These are phyloP conservation scores for Dictyostelium intermedium DNA, from an alignment of 78 protist genomes.

Conservation along the genomic window DNA sequence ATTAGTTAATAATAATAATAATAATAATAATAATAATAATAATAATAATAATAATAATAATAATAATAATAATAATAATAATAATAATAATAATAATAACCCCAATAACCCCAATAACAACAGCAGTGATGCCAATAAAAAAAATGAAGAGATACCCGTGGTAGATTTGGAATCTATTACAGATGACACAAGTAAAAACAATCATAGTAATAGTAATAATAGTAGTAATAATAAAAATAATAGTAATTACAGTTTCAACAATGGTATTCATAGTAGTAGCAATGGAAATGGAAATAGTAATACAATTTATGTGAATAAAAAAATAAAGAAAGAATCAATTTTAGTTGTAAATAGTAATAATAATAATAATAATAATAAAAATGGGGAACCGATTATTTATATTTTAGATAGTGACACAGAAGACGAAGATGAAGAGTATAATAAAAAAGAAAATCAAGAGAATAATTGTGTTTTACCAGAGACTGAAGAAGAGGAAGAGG, in stretches of 20 bases:
- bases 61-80: background rate
- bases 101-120: background rate
- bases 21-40: background rate
- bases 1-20: too few relatives aligned
- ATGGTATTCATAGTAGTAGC: background rate
- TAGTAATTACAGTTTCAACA: background rate
- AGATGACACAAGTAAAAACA: background rate
- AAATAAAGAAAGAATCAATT: background rate
- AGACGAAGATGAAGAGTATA: background rate
- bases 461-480: background rate
- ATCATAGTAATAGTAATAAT: background rate
- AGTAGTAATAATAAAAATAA: background rate
- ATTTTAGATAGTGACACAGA: conserved; percentile 12
- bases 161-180: background rate
- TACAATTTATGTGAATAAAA: background rate
- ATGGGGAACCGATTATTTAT: background rate
- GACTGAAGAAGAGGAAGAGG: background rate
- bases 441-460: background rate
- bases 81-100: background rate
- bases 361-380: background rate
- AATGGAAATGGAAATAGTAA: background rate
- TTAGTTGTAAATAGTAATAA: background rate
- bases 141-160: background rate
- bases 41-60: background rate
- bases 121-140: background rate